These are phyloP conservation scores for Ballota nigra DNA, from an alignment of 257 asterid species.

Conservation along the genomic window DNA sequence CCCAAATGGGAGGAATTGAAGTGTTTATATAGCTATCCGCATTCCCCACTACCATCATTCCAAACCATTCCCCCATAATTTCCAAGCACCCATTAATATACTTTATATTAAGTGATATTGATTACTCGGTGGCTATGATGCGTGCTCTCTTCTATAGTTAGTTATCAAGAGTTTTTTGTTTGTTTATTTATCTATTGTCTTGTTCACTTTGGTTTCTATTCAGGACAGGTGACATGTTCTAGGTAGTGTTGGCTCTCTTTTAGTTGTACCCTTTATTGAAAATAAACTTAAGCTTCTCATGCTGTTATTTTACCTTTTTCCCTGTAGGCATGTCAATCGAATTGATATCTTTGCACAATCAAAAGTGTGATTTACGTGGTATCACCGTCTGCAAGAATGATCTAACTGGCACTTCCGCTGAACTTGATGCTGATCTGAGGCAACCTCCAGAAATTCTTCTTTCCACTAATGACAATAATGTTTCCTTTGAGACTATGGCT, in stretches of 20 bases:
- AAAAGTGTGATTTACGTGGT: constrained; percentile 51
- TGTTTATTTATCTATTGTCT: neutral
- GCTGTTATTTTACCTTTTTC: constrained; percentile 24
- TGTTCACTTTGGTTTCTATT: neutral
- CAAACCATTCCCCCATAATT: neutral
- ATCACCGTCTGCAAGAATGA: constrained; percentile 48
- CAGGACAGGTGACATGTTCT: neutral
- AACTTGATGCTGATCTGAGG: constrained; percentile 28
- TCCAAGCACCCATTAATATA: neutral
- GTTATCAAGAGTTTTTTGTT: neutral
- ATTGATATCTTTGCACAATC: constrained; percentile 60
- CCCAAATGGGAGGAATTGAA: neutral
- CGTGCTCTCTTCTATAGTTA: neutral
- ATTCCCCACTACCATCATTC: neutral
- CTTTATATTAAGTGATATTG: neutral
- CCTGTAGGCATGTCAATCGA: constrained; percentile 56
- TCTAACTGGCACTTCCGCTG: constrained; percentile 29
- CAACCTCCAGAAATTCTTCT: constrained; percentile 29
- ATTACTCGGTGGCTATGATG: neutral
- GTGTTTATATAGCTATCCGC: neutral
- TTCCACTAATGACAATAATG: constrained; percentile 23
- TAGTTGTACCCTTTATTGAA: neutral
- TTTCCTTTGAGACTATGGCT: constrained; percentile 23
- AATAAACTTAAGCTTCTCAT: neutral
- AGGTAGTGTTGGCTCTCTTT: constrained; percentile 1